These are phyloP conservation scores for Dothidotthia symphoricarpi DNA, from an alignment of 2,329 filamentous ascomycete genomes.

Conservation along the genomic window DNA sequence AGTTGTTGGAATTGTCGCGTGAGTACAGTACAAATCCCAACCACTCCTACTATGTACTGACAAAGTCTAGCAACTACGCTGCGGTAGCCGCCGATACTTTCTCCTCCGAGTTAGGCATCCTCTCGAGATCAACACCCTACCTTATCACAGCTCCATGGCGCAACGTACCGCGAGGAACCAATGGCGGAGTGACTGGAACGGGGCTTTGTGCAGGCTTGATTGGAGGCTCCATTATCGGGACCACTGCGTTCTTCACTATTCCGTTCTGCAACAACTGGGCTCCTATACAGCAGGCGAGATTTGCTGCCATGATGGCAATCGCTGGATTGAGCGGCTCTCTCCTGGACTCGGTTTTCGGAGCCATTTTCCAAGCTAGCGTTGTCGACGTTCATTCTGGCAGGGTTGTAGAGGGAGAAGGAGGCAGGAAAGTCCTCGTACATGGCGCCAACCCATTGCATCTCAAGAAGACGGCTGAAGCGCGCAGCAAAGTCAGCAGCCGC, in stretches of 20 bases:
- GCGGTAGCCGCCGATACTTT: conserved; percentile 92
- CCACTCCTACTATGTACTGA: conserved; percentile 11
- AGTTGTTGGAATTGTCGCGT: conserved; percentile 51
- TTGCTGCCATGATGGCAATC: conserved; percentile 58
- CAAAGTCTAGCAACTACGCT: conserved; percentile 73
- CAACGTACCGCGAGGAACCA: conserved; percentile 84
- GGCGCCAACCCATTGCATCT: conserved; percentile 31
- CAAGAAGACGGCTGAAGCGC: conserved; percentile 30
- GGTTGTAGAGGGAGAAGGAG: conserved; percentile 83
- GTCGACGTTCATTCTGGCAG: conserved; percentile 80
- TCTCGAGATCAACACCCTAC: conserved; percentile 71
- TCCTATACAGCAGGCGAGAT: conserved; percentile 30
- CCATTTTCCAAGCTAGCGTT: conserved; percentile 80
- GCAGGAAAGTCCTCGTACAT: conserved; percentile 53
- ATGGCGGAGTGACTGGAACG: conserved; percentile 79
- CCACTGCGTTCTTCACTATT: conserved; percentile 65
- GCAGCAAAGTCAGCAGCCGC: conserved; percentile 46
- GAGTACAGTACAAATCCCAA: conserved; percentile 14
- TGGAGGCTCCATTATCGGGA: conserved; percentile 68
- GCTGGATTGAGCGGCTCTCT: conserved; percentile 80
- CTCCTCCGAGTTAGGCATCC: conserved; percentile 89
- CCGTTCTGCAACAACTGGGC: conserved; percentile 60
- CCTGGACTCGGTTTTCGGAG: conserved; percentile 84
- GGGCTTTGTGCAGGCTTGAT: conserved; percentile 72
- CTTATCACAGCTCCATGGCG: conserved; percentile 82